Conservation (phyloP, 2,329 filamentous ascomycete genomes). For the Dactylellina leptospora region DNA sequence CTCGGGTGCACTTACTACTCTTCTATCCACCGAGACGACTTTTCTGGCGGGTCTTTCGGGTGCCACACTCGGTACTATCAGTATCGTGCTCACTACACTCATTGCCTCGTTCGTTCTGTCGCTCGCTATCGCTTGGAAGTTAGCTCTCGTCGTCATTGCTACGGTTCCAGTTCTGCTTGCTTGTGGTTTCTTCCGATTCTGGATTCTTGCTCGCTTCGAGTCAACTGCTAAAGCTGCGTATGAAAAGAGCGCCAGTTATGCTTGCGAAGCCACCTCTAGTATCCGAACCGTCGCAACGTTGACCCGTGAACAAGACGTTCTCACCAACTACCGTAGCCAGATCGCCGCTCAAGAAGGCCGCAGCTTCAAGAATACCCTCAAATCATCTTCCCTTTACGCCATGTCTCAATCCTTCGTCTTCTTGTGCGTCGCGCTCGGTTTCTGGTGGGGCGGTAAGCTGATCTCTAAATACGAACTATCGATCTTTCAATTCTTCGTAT, state of each 20-base stretch:
- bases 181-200: constrained; percentile 89
- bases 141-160: constrained; percentile 81
- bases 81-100: constrained; percentile 82
- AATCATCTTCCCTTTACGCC: constrained; percentile 81
- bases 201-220: constrained; percentile 81
- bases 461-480: constrained; percentile 70
- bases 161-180: constrained; percentile 79
- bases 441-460: constrained; percentile 88
- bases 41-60: constrained; percentile 88
- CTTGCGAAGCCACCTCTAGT: constrained; percentile 90
- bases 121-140: constrained; percentile 84
- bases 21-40: constrained; percentile 88
- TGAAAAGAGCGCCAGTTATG: constrained; percentile 81
- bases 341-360: constrained; percentile 73
- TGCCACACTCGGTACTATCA: constrained; percentile 83
- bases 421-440: constrained; percentile 83
- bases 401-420: constrained; percentile 85
- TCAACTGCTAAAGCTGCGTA: constrained; percentile 81
- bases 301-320: constrained; percentile 84
- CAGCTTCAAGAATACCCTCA: constrained; percentile 77
- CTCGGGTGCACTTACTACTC: constrained; percentile 85
- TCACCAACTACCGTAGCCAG: constrained; percentile 73
- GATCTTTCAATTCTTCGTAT: constrained; percentile 86
- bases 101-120: constrained; percentile 75
- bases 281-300: constrained; percentile 93